Conservation (phyloP, 495 filamentous ascomycete genomes). For the Glonium stellatum region DNA sequence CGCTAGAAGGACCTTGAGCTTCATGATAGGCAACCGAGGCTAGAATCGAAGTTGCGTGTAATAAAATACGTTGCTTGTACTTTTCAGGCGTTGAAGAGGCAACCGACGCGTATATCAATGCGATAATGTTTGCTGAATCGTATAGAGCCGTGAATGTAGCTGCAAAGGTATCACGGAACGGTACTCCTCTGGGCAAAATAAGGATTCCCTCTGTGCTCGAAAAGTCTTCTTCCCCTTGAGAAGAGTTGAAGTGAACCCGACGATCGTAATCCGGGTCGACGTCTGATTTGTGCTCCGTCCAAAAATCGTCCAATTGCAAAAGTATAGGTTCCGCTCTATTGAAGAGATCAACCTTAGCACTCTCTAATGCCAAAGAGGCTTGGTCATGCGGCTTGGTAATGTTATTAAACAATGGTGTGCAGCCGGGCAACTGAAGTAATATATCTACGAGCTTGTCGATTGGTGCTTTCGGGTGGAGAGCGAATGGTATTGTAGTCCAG, state of each 20-base stretch:
- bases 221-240: background rate
- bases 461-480: background rate
- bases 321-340: background rate
- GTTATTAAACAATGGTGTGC: background rate
- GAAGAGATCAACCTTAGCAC: background rate
- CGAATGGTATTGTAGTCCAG: background rate
- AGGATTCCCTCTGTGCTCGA: background rate
- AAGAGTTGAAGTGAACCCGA: background rate
- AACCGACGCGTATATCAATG: background rate
- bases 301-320: background rate
- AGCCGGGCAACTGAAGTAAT: background rate
- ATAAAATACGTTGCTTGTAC: background rate
- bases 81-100: background rate
- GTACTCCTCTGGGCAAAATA: background rate
- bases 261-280: background rate
- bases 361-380: background rate
- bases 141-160: background rate
- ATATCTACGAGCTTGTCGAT: background rate
- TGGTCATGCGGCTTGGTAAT: background rate
- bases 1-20: background rate
- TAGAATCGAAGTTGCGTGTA: background rate
- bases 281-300: background rate
- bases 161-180: background rate
- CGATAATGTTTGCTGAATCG: background rate
- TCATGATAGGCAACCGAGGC: conserved; percentile 1